phyloP scores from a whole-genome alignment of 192 early-diverging fungal genomes.

The Coemansia sp. region DNA sequence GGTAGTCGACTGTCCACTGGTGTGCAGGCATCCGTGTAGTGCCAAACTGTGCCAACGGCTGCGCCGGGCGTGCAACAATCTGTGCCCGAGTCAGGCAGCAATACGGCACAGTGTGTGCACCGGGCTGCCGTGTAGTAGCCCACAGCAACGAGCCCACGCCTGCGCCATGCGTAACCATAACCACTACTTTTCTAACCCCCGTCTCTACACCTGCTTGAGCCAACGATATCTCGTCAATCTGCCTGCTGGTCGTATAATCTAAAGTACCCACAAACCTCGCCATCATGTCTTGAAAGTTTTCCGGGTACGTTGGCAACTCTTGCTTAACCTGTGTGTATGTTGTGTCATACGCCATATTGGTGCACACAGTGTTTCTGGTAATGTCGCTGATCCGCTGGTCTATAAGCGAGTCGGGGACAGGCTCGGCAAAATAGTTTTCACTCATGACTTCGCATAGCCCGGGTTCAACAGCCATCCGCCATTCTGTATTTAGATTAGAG shows the following conservation, averaged over 20 bases:
- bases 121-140: slow-evolving; percentile 36
- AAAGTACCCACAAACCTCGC: slow-evolving; percentile 40
- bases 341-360: slow-evolving; percentile 16
- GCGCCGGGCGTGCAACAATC: slow-evolving; percentile 11
- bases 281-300: slow-evolving; percentile 50
- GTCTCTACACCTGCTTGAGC: not conserved
- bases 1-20: slow-evolving; percentile 28
- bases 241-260: slow-evolving; percentile 13
- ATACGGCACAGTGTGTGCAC: slow-evolving; percentile 31
- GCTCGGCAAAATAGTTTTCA: slow-evolving; percentile 38
- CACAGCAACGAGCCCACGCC: slow-evolving; percentile 41
- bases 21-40: slow-evolving; percentile 23
- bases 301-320: slow-evolving; percentile 35
- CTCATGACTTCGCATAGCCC: slow-evolving; percentile 50
- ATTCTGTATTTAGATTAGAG: not conserved
- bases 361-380: not conserved
- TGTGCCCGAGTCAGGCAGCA: slow-evolving; percentile 37
- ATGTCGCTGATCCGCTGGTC: slow-evolving; percentile 11
- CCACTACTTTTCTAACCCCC: slow-evolving; percentile 17
- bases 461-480: slow-evolving; percentile 36
- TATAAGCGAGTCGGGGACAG: slow-evolving; percentile 35
- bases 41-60: slow-evolving; percentile 28
- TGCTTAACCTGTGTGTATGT: slow-evolving; percentile 6
- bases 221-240: slow-evolving; percentile 6
- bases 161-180: slow-evolving; percentile 51